phyloP scores from a whole-genome alignment of 2,329 filamentous ascomycete genomes.

The Exophiala lecanii-corni region DNA sequence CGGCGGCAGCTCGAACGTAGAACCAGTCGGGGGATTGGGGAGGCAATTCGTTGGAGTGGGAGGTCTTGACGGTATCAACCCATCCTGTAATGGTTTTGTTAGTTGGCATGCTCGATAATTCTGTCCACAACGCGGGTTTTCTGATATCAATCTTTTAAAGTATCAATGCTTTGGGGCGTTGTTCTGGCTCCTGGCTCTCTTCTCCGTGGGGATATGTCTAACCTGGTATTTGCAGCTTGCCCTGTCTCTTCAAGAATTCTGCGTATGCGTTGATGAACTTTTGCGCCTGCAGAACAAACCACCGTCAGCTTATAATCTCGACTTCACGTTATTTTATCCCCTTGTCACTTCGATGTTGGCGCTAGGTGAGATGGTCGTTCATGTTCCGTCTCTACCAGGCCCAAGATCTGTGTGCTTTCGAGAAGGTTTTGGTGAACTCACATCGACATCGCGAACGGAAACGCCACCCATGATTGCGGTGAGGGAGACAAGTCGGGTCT shows the following conservation, averaged over 20 bases:
- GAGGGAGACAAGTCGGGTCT: constrained; percentile 16
- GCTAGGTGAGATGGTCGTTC: too few relatives aligned
- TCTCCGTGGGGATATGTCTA: constrained; percentile 34
- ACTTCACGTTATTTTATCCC: too few relatives aligned
- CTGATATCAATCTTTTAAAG: too few relatives aligned
- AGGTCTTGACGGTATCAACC: constrained; percentile 99
- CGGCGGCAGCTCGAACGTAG: constrained; percentile 82
- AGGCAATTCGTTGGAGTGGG: constrained; percentile 91
- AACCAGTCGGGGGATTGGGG: constrained; percentile 98
- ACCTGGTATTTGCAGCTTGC: constrained; percentile 66
- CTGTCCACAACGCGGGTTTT: neutral
- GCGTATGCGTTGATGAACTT: constrained; percentile 66
- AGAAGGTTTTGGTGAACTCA: constrained; percentile 40
- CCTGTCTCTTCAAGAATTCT: constrained; percentile 67
- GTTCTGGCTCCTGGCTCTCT: neutral
- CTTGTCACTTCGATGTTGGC: too few relatives aligned
- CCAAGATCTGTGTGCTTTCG: too few relatives aligned
- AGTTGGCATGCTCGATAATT: constrained; percentile 6
- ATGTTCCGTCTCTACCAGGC: too few relatives aligned
- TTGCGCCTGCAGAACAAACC: constrained; percentile 47
- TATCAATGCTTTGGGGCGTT: too few relatives aligned
- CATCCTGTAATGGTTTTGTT: constrained; percentile 58
- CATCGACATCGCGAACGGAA: constrained; percentile 63
- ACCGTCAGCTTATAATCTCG: constrained; percentile 9
- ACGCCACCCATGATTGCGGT: constrained; percentile 63